These are phyloP conservation scores for Comarum palustre DNA, from an alignment of 306 rosid species.

Conservation along the genomic window DNA sequence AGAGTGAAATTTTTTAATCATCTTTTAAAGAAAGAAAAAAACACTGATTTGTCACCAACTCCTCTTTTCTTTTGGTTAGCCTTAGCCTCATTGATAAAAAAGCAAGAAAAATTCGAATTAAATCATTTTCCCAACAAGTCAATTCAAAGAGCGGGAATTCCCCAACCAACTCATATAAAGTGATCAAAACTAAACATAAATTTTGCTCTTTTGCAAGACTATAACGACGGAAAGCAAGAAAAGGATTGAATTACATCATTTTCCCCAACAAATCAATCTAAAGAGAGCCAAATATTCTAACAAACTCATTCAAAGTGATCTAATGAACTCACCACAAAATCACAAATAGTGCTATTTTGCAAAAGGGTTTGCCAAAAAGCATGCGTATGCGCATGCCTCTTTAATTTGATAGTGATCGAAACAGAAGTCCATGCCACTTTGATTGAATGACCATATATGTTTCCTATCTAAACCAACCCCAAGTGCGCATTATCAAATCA, in stretches of 20 bases:
- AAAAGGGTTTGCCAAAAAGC: not conserved
- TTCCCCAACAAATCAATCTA: conserved; percentile 7
- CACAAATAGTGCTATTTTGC: not conserved
- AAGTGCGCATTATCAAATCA: conserved; percentile 45
- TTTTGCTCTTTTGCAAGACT: not conserved
- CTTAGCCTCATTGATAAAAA: not conserved
- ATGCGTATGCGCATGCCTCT: conserved; percentile 15
- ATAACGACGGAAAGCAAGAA: not conserved
- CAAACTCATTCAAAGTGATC: conserved; percentile 7
- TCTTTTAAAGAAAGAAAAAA: no score
- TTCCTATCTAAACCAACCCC: conserved; percentile 1
- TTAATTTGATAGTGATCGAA: conserved; percentile 11
- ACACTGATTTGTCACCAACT: no score
- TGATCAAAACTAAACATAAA: not conserved
- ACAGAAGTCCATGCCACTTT: conserved; percentile 12
- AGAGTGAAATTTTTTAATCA: no score
- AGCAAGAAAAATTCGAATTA: not conserved
- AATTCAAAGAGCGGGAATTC: not conserved
- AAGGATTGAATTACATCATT: conserved; percentile 9
- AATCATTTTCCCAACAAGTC: conserved; percentile 18
- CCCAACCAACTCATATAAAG: conserved; percentile 2
- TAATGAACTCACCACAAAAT: not conserved
- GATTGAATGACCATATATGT: conserved; percentile 39
- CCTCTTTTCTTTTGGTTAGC: not conserved
- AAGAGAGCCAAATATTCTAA: not conserved